These are phyloP conservation scores for Cenococcum geophilum DNA, from an alignment of 495 filamentous ascomycete genomes.

Conservation along the genomic window DNA sequence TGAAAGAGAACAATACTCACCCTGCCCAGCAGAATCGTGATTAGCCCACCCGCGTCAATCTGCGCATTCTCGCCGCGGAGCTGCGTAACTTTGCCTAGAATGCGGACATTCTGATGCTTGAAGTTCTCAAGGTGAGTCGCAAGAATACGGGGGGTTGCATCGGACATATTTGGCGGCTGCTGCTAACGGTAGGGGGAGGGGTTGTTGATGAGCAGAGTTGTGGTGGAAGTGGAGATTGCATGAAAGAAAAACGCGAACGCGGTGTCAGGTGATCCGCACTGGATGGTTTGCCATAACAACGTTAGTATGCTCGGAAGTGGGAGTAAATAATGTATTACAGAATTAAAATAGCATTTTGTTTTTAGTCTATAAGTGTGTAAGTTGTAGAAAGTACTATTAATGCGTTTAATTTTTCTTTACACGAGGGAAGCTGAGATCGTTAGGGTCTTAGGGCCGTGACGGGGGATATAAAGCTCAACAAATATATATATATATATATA, in stretches of 20 bases:
- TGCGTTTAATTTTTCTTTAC: no score
- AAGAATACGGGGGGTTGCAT: constrained; percentile 42
- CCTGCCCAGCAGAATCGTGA: constrained; percentile 66
- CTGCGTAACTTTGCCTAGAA: constrained; percentile 77
- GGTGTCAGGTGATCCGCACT: not conserved
- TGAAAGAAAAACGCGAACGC: not conserved
- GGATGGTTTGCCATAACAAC: no score
- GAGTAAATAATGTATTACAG: no score
- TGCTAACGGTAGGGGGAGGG: not conserved
- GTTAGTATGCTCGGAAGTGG: no score
- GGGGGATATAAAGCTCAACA: no score
- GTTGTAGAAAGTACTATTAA: no score
- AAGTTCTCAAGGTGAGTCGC: constrained; percentile 39
- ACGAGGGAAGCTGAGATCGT: no score
- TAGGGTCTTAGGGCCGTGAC: no score
- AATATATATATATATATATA: no score
- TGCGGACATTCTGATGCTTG: constrained; percentile 57
- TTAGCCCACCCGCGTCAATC: constrained; percentile 66
- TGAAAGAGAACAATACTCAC: constrained; percentile 40
- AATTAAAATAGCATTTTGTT: no score
- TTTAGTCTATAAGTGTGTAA: no score
- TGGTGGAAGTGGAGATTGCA: not conserved
- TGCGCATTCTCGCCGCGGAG: constrained; percentile 75
- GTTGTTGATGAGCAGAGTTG: not conserved
- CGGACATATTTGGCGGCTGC: constrained; percentile 25